These are phyloP conservation scores for Capsella bursapastoris DNA, from an alignment of 345 rosid genomes.

Conservation along the genomic window DNA sequence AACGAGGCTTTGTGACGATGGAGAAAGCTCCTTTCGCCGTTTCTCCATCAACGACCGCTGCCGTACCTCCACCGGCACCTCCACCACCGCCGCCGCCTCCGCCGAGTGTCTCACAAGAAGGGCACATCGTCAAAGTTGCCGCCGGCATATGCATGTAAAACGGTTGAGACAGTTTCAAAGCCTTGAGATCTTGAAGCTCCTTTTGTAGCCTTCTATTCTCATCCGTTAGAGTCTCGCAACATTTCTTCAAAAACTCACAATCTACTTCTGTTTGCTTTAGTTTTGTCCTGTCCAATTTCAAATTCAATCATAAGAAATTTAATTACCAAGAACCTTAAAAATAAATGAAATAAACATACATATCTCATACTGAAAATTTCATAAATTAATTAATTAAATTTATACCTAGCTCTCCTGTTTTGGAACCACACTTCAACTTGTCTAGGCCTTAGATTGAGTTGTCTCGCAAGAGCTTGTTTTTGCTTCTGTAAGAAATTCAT, in stretches of 20 bases:
- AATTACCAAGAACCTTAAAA: neutral
- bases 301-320: neutral
- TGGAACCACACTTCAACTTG: conserved; percentile 99
- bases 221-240: conserved; percentile 86
- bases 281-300: conserved; percentile 71
- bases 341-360: neutral
- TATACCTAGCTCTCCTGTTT: conserved; percentile 95
- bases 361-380: too few species aligned
- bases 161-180: conserved; percentile 60
- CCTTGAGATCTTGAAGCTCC: conserved; percentile 82
- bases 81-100: conserved; percentile 34
- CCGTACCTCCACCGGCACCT: conserved; percentile 22
- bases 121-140: conserved; percentile 77
- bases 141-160: conserved; percentile 84
- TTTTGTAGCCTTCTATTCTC: conserved; percentile 95
- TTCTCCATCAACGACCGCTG: conserved; percentile 36
- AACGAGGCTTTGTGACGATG: conserved; percentile 55
- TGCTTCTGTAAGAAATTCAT: conserved; percentile 61
- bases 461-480: conserved; percentile 88
- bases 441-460: conserved; percentile 85
- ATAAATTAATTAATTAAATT: neutral
- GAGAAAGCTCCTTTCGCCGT: conserved; percentile 40
- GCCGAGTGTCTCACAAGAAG: conserved; percentile 76
- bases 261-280: conserved; percentile 99
- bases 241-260: conserved; percentile 86